Conservation (phyloP, 345 rosid genomes). For the Citrus maxima region DNA sequence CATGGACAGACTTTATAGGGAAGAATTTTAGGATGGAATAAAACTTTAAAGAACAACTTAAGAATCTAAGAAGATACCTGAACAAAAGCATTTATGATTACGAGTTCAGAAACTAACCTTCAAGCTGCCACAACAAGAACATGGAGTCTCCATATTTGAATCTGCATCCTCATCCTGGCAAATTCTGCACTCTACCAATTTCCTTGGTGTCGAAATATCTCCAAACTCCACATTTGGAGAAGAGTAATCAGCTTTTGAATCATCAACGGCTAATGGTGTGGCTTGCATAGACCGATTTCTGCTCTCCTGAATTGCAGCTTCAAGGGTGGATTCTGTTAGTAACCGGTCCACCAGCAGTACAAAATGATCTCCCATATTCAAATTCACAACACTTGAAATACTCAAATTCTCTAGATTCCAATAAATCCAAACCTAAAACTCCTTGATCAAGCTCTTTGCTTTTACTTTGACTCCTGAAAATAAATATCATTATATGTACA, state of each 20-base stretch:
- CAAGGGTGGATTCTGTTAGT: constrained; percentile 77
- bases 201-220: constrained; percentile 34
- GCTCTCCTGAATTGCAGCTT: constrained; percentile 79
- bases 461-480: constrained; percentile 24
- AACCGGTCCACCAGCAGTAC: constrained; percentile 84
- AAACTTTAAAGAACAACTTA: neutral
- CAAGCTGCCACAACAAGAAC: constrained; percentile 89
- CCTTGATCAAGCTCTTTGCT: constrained; percentile 19
- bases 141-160: constrained; percentile 88
- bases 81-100: neutral
- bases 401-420: constrained; percentile 1
- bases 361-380: constrained; percentile 88
- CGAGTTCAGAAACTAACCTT: constrained; percentile 44
- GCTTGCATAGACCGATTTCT: constrained; percentile 49
- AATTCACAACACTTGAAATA: constrained; percentile 2
- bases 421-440: constrained; percentile 7
- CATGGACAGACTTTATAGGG: no score
- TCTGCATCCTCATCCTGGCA: constrained; percentile 90
- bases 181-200: constrained; percentile 84
- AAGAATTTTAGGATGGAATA: neutral
- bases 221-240: constrained; percentile 35
- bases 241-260: constrained; percentile 24
- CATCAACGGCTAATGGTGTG: constrained; percentile 27
- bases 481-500: neutral
- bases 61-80: neutral